Evolutionary conservation across 768 basidiomycete species (phyloP).

Genomic region (Dioszegia hungarica): DNA sequence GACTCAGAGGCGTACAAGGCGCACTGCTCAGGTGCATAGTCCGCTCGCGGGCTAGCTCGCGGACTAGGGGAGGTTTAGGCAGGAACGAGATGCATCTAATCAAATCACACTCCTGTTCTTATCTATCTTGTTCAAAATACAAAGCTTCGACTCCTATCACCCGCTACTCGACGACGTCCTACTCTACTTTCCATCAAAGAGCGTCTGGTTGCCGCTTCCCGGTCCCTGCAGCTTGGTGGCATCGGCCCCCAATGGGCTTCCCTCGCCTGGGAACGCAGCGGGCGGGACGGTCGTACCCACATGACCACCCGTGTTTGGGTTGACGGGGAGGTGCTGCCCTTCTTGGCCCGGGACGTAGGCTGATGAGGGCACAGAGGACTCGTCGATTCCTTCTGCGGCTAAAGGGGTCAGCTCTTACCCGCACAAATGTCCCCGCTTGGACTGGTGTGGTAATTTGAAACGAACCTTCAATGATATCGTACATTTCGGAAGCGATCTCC

Average conservation of each 20-base stretch:
- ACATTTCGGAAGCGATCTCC: slow-evolving; percentile 83
- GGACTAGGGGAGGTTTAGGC: too few species aligned
- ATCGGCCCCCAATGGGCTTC: slow-evolving; percentile 1
- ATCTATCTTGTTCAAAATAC: background rate
- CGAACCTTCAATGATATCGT: slow-evolving; percentile 82
- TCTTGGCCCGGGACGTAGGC: slow-evolving; percentile 65
- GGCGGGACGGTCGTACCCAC: background rate
- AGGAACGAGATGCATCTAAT: background rate
- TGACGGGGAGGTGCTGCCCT: slow-evolving; percentile 25
- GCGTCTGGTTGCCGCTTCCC: slow-evolving; percentile 26
- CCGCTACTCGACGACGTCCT: background rate
- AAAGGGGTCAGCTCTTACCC: background rate
- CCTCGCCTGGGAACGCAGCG: slow-evolving; percentile 15
- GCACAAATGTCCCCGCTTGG: background rate
- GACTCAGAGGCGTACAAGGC: slow-evolving; percentile 69
- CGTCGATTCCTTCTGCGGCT: slow-evolving; percentile 87
- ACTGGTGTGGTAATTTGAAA: background rate
- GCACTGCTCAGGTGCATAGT: slow-evolving; percentile 53
- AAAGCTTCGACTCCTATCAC: background rate
- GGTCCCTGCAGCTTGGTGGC: background rate
- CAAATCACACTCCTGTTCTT: background rate
- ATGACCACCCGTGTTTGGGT: background rate
- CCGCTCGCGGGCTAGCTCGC: background rate
- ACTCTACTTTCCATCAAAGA: slow-evolving; percentile 29
- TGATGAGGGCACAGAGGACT: slow-evolving; percentile 68